Base-by-base conservation (phyloP, 352 stramenopile species). In the Phytophthora syringae region DNA sequence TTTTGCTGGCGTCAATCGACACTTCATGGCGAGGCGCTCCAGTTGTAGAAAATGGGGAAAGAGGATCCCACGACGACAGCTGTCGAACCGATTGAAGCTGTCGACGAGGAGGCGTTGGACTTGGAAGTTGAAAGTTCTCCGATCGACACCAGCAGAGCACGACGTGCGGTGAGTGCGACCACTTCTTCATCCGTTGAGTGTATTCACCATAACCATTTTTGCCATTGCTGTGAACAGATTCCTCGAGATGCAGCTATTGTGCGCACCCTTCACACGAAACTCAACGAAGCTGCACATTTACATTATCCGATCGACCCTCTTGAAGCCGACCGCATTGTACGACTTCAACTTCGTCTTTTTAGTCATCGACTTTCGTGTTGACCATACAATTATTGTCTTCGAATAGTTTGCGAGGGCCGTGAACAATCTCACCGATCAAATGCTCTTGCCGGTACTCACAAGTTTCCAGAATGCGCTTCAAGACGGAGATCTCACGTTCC, bases 381-480 rank as follows among this genome's bases (percentile, higher is more conserved):
- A 34, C 18, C 13, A 40, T 28, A n/a, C 39, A 12, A 39, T 11
- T 49, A 13, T 0, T 6, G 13, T 18, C 16, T 43, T 43, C 13
- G 18, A 13, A 12, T 43, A 75, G 69, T 68, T 76, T 18, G 45
- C 61, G 16, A 52, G 37, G 30, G 62, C 70, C 18, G 53, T 69
- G 16, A 59, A 45, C 22, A 57, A 56, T 7, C 43, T 75, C 1
- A 32, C 58, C 4, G 65, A 72, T 18, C 65, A 50, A 52, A 64
- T 75, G 27, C 48, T 74, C 11, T 30, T 65, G 11, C 52, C 52
- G 15, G 72, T 75, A 39, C 49, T 74, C n/a, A 51, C 63, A 24
- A 54, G 28, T 25, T 37, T 6, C 0, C 6, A 50, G 10, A 25
- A 72, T 47, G 43, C 67, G 6, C 24, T 60, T 42, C 32, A 68